Conservation (phyloP, 1,284 basidiomycete species). For the Stereum hirsutum region DNA sequence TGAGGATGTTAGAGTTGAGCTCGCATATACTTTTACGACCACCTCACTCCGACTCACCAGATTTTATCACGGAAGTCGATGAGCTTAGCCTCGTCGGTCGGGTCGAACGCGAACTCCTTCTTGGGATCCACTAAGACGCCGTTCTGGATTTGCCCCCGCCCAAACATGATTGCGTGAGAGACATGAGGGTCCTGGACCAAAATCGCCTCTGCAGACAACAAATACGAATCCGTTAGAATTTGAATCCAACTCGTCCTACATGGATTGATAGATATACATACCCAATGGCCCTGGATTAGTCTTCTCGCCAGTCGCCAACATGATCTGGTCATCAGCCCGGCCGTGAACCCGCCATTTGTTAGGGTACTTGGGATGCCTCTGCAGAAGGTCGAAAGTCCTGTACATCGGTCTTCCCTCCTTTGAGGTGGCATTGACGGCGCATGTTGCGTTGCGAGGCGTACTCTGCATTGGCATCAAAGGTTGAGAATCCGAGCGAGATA, state of each 20-base stretch:
- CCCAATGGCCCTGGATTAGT: conserved; percentile 28
- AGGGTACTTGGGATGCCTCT: conserved; percentile 28
- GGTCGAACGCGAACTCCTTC: conserved; percentile 15
- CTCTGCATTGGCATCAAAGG: background rate
- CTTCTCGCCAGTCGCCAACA: conserved; percentile 37
- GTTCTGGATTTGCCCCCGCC: conserved; percentile 24
- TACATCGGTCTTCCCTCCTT: too few relatives aligned
- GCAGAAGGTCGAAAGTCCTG: conserved; percentile 27
- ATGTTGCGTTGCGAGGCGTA: background rate
- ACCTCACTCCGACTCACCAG: conserved; percentile 15
- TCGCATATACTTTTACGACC: background rate
- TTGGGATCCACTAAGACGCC: conserved; percentile 27
- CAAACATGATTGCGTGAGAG: conserved; percentile 24
- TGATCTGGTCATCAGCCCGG: conserved; percentile 34
- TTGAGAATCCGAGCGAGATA: background rate
- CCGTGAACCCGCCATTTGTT: conserved; percentile 31
- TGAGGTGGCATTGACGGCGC: too few relatives aligned
- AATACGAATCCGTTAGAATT: background rate
- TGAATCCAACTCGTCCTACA: background rate
- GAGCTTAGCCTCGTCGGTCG: conserved; percentile 13
- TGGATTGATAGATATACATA: conserved; percentile 14
- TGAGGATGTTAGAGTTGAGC: background rate
- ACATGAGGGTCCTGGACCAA: conserved; percentile 18
- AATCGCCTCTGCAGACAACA: conserved; percentile 11
- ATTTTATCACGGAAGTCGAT: conserved; percentile 19